A percentile compares a stretch with the other conserved stretches of the same genome.
Conservation (phyloP, 257 asterid genomes). For the Penstemon eatonii region DNA sequence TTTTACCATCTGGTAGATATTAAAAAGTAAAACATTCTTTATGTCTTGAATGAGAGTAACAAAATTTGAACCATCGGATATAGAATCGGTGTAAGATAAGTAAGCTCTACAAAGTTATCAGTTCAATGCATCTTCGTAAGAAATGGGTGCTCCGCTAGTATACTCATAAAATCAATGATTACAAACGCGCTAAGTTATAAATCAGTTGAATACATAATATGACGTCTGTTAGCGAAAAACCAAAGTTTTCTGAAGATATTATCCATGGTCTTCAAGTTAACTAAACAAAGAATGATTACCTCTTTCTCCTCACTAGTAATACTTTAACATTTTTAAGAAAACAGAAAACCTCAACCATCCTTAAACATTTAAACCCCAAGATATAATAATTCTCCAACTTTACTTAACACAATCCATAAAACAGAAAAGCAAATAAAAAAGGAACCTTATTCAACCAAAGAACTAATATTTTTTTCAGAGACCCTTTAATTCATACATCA, state of each 20-base stretch:
- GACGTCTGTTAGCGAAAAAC: no score
- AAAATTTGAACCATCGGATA: slow-evolving; percentile 18
- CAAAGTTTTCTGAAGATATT: no score
- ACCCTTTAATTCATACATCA: slow-evolving; percentile 10
- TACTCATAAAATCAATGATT: not conserved
- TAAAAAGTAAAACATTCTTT: not conserved
- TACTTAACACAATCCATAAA: not conserved
- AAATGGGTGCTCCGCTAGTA: not conserved
- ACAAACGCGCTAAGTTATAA: no score
- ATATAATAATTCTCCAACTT: slow-evolving; percentile 11
- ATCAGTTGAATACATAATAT: no score
- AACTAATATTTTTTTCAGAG: not conserved
- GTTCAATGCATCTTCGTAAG: not conserved
- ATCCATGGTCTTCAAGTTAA: no score
- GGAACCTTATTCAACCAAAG: not conserved
- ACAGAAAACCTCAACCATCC: slow-evolving; percentile 13
- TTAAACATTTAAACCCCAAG: not conserved
- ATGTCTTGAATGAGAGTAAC: not conserved
- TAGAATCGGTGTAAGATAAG: not conserved
- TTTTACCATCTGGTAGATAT: slow-evolving; percentile 78
- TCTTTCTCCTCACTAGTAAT: not conserved
- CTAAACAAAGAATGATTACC: not conserved
- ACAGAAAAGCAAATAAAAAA: not conserved
- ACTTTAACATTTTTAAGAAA: not conserved
- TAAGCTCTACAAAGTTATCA: slow-evolving; percentile 7